A percentile compares a stretch with the other conserved stretches of the same genome.
Conservation (phyloP, 1,139 yeast species). For the Saccharomyces pastorianus region DNA sequence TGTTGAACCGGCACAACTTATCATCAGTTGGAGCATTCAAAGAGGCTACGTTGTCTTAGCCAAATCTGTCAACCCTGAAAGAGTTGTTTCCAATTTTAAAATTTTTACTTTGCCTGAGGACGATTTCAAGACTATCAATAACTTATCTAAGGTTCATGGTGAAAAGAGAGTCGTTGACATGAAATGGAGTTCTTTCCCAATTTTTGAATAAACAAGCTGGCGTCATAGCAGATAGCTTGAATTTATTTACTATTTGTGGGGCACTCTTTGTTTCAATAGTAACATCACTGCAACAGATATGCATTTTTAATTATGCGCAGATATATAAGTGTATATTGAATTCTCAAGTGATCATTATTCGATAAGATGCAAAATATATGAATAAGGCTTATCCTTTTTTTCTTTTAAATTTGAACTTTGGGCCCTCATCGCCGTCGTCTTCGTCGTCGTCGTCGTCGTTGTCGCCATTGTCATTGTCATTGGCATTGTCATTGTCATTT, state of each 20-base stretch:
- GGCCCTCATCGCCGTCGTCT: constrained; percentile 31
- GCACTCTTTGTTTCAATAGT: too few relatives aligned
- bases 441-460: too few relatives aligned
- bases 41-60: constrained; percentile 68
- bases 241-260: neutral
- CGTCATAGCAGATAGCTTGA: neutral
- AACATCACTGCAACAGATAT: neutral
- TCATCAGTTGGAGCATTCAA: constrained; percentile 65
- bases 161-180: constrained; percentile 41
- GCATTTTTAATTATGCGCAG: neutral
- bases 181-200: constrained; percentile 33
- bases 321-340: neutral
- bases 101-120: constrained; percentile 43
- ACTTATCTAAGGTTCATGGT: constrained; percentile 40
- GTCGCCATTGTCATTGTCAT: constrained; percentile 11
- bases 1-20: constrained; percentile 52
- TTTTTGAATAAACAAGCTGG: constrained; percentile 16
- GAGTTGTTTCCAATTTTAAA: constrained; percentile 53
- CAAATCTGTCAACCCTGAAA: constrained; percentile 53
- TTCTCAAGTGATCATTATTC: neutral
- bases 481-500: constrained; percentile 9
- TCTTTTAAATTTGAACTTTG: constrained; percentile 34
- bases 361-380: neutral
- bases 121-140: constrained; percentile 44
- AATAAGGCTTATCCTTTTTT: constrained; percentile 6